Percentiles rank a stretch among this genome's conserved stretches.
Conservation (phyloP, 331 rosid genomes). For the Stylosanthes scabra region DNA sequence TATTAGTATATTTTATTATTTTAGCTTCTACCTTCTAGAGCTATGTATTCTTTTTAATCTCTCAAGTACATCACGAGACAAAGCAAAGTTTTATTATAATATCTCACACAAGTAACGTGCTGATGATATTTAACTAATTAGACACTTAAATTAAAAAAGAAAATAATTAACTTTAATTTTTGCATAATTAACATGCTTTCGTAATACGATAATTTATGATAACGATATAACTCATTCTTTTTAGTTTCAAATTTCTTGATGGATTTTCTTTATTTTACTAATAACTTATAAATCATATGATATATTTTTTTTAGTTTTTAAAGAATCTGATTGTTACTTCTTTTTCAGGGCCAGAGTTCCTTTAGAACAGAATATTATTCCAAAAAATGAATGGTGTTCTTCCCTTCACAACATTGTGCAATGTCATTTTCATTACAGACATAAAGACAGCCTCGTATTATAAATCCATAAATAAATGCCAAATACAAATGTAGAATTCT, state of each 20-base stretch:
- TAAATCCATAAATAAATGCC: neutral
- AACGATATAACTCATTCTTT: neutral
- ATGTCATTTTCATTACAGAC: conserved; percentile 37
- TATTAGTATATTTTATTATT: neutral
- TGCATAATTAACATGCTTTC: conserved; percentile 3
- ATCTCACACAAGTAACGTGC: neutral
- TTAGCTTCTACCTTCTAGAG: neutral
- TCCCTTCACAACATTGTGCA: conserved; percentile 13
- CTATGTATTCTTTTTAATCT: neutral
- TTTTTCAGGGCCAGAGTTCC: conserved; percentile 2
- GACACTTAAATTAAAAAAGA: neutral
- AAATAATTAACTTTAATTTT: neutral
- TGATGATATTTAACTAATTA: neutral
- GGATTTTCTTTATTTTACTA: neutral
- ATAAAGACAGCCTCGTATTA: conserved; percentile 22
- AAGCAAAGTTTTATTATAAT: neutral
- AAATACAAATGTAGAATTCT: conserved; percentile 14
- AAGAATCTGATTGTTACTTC: neutral
- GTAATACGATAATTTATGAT: neutral
- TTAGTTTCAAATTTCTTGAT: neutral
- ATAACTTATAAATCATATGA: too few species aligned
- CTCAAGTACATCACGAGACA: neutral
- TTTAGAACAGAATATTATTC: conserved; percentile 10
- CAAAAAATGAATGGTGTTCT: conserved; percentile 11
- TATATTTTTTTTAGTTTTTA: too few species aligned